Evolutionary conservation across 2,329 filamentous ascomycete species (phyloP), one percentile per base, ranked within the genome.

Genomic region (Lachnellula hyalina): DNA sequence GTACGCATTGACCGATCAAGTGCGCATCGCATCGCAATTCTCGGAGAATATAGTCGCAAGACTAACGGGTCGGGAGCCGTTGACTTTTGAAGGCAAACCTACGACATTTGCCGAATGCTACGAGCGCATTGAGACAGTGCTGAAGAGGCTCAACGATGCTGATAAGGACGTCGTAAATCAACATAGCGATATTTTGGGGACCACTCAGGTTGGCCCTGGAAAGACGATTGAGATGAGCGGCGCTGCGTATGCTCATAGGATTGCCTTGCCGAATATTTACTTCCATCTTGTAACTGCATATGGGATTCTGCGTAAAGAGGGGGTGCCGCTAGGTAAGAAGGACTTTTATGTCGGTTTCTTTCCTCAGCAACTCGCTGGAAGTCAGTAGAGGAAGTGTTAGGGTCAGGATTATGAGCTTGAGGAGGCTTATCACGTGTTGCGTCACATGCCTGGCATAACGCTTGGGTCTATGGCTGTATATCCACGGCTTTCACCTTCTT

Each of bases 261-360:
- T 77, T 66, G 73, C 69, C 5, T 48, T 82, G 38, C 82, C 83
- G 40, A 84, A 86, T 65, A 66, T 85, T 60, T 84, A 76, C 72
- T 87, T 87, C 69, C 84, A 87, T 65, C 56, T 80, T 9, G 74
- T 67, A 5, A 83, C 75, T 9, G 74, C 80, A 11, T 87, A 87
- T 70, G 73, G 69, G 34, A 82, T 87, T 58, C 63, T 86, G 67
- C 73, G 84, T 57, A 77, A 74, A 63, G 76, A 81, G 70, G 84
- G 83, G 2, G 79, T 85, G 34, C 71, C 73, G 0, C 8, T 87
- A 11, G 82, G 81, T 32, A 87, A 87, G 74, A 36, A 60, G 53
- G 80, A 85, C 62, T 86, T 73, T 54, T 60, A 58, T 49, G 44
- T 32, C 19, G 56, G 56, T 14, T 56, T 54, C 41, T 50, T 54